phyloP scores from a whole-genome alignment of 306 rosid genomes.

The Fagus sylvatica region DNA sequence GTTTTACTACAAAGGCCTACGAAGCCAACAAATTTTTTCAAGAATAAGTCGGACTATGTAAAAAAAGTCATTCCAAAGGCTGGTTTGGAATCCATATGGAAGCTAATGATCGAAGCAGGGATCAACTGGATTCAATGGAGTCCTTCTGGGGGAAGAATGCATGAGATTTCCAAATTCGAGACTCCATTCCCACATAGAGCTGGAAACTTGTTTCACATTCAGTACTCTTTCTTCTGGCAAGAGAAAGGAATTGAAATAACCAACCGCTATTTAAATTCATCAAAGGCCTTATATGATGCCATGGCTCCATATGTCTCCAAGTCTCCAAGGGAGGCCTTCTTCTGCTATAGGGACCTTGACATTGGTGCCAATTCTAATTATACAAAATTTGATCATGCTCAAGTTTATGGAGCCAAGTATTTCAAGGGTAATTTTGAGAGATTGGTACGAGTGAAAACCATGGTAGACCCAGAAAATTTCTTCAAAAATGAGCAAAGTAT shows the following conservation, averaged over 20 bases:
- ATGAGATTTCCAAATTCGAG: constrained; percentile 42
- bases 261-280: constrained; percentile 19
- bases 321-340: constrained; percentile 58
- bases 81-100: constrained; percentile 34
- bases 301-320: constrained; percentile 71
- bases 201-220: constrained; percentile 51
- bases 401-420: constrained; percentile 44
- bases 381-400: constrained; percentile 29
- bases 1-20: constrained; percentile 14
- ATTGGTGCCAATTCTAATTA: constrained; percentile 31
- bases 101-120: constrained; percentile 16
- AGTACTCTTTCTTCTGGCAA: constrained; percentile 47
- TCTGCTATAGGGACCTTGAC: constrained; percentile 62
- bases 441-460: constrained; percentile 57
- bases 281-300: constrained; percentile 30
- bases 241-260: constrained; percentile 34
- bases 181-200: constrained; percentile 67
- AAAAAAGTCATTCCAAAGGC: constrained; percentile 26
- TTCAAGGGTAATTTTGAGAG: constrained; percentile 51
- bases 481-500: constrained; percentile 69
- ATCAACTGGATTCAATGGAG: constrained; percentile 2
- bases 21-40: neutral
- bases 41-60: constrained; percentile 36
- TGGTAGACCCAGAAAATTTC: constrained; percentile 63
- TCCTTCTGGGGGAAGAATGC: constrained; percentile 53